Base-by-base conservation (phyloP, 2,329 filamentous ascomycete species). In the Teratosphaeria zuluensis region DNA sequence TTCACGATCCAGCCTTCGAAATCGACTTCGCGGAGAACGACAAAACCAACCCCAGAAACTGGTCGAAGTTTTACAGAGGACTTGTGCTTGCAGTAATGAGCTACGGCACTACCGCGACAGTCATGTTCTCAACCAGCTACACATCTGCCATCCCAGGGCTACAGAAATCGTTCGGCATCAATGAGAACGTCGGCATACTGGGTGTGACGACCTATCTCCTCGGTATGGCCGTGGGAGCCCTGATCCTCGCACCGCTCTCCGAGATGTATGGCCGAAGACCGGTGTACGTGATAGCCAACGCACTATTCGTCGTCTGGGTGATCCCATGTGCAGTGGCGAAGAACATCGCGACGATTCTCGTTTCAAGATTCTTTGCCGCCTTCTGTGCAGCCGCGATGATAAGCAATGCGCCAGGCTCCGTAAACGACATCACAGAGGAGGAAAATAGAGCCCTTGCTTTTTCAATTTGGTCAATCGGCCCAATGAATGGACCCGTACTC, bases 361-460 rank as follows among this genome's bases (percentile, higher is more conserved):
- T 88, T 4, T 78, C 86, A 54, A 81, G 90, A 28, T 92, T 91
- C 71, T 83, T 94, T 63, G 86, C 84, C 32, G 87, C 86, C 7
- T 73, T 90, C 58, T 89, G 86, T 56, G 88, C 89, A 3, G 83
- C 89, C 5, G 89, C 88, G 19, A 51, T 95, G 83, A 85, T 96
- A 30, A 84, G 85, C 12, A 95, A 95, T 69, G 84, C 87, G 1
- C 90, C 91, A 0, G 92, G 91, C 2, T 90, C 86, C 7, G 82
- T 96, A 11, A 85, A 88, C 31, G 92, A 96, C 71, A 86, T 96
- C 55, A 85, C 89, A n/a, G 80, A 81, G 14, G 89, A 92, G 53
- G 84, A 95, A 54, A 84, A 88, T 67, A 84, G 92, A 16, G 89
- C 90, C 2, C 75, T 94, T n/a, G 87, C 87, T 51, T 90, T 96